Base-by-base conservation (phyloP, 2,329 filamentous ascomycete species). In the Cladosporium sphaerospermum region DNA sequence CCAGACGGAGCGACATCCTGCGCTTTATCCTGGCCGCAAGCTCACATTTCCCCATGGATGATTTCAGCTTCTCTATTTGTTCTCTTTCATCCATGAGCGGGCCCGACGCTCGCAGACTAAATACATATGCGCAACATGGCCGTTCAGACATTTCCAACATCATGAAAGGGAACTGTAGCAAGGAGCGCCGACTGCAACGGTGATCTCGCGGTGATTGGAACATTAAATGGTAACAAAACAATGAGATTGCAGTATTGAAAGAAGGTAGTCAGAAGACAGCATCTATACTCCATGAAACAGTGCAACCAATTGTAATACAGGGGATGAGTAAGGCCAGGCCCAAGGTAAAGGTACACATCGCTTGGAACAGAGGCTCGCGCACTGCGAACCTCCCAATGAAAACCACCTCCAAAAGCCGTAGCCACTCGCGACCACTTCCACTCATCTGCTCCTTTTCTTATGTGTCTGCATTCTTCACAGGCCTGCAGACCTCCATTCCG, bases 221-320 rank as follows among this genome's bases (percentile, higher is more conserved):
- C 9, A 13, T 41, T 11, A 16, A 14, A 6, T 36, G 31, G 45
- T 16, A 31, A 36, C 6, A 23, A 39, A 50, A 11, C 9, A 43
- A 40, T 23, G 16, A 33, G 34, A 44, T 36, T 34, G 11, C 7
- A 43, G 33, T 18, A 31, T 45, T 34, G 4, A 47, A 45, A 33
- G n/a, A 34, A 39, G 19, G 11, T 39, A 14, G n/a, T 39, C 10
- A 9, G 8, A 39, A 57, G 61, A 58, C 54, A 55, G 54, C 54
- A 53, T 63, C 59, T 63, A 62, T 62, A 63, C 61, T 57, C 62
- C 60, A 59, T 61, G 61, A 59, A 52, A 59, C 61, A 53, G 50
- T 51, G 53, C 56, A 62, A 61, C 59, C 59, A 62, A 64, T 65
- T 64, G 62, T 65, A 65, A 62, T 67, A 67, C 64, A 67, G 52